Percentiles rank a stretch among this genome's conserved stretches.
These are phyloP conservation scores for Zizania latifolia DNA, from an alignment of 176 grass and related monocot species.

Conservation along the genomic window DNA sequence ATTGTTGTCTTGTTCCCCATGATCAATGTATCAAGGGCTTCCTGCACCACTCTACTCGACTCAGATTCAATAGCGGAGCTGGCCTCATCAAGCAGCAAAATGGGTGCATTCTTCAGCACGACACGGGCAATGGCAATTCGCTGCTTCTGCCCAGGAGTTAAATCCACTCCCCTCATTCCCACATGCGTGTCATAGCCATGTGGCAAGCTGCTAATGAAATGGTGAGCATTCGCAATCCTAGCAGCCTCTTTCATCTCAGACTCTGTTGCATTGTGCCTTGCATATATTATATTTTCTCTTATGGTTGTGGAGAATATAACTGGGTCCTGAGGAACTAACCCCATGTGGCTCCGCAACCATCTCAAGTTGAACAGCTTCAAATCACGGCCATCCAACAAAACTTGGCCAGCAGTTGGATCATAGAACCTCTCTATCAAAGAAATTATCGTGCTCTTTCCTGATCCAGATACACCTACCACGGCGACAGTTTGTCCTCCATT, in stretches of 20 bases:
- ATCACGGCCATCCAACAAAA: constrained; percentile 89
- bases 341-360: constrained; percentile 93
- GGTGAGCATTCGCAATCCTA: constrained; percentile 91
- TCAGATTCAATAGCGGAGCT: constrained; percentile 94
- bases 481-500: constrained; percentile 92
- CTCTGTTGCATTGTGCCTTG: constrained; percentile 88
- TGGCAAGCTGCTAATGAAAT: constrained; percentile 95
- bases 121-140: constrained; percentile 91
- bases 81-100: constrained; percentile 86
- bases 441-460: constrained; percentile 90
- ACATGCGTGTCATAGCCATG: constrained; percentile 97
- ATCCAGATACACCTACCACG: constrained; percentile 90
- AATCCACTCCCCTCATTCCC: constrained; percentile 82
- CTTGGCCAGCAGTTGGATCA: constrained; percentile 74
- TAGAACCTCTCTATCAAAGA: constrained; percentile 96
- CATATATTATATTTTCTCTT: constrained; percentile 96
- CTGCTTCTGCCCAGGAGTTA: constrained; percentile 94
- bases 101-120: constrained; percentile 93
- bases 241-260: constrained; percentile 97
- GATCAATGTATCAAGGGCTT: constrained; percentile 83
- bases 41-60: constrained; percentile 92
- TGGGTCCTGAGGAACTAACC: constrained; percentile 90
- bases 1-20: constrained; percentile 99
- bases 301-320: constrained; percentile 99
- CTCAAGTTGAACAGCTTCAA: constrained; percentile 92